Base-by-base conservation (phyloP, 202 grass and related monocot species). In the Alloteropsis angusta region DNA sequence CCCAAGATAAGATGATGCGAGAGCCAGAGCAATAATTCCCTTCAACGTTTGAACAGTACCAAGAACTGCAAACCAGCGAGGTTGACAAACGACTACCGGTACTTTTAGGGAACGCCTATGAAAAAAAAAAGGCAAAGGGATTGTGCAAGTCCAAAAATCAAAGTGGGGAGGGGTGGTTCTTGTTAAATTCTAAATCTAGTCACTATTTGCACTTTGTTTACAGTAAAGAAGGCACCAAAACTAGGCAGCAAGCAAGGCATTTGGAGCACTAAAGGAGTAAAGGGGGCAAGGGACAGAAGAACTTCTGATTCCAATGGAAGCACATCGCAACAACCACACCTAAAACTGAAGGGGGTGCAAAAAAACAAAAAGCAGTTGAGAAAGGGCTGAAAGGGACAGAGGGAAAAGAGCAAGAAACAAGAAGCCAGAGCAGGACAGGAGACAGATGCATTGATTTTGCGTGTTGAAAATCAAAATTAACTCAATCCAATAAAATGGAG, bases 1-100 rank as follows among this genome's bases (percentile, higher is more conserved):
- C 65, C 77, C 56, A 73, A 78, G 47, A 72, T 78, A 41, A 53
- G 80, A 77, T 23, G 56, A 39, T 55, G 22, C 28, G 59, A 82
- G 58, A 9, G 59, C 22, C 56, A 83, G 74, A 67, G 69, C 59
- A 83, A 83, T 79, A 77, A 68, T 59, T 81, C 54, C 59, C 43
- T 81, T 65, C 30, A 72, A 66, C 61, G 65, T 47, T 37, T 59
- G 45, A 64, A 19, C 37, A 75, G 76, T 80, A 65, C 25, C 11
- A 23, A 63, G 45, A 70, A 71, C 32, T 65, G 65, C 9, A 72
- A 72, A 52, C 42, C 73, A 66, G 32, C 55, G 7, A 80, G 63
- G 76, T 68, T 26, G 42, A 23, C 63, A 65, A 18, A 16, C 9
- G n/a, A 34, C 38, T 49, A 85, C 65, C 41, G 25, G n/a, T 18